phyloP scores from a whole-genome alignment of 345 rosid genomes.

The Rhizophora mangle region DNA sequence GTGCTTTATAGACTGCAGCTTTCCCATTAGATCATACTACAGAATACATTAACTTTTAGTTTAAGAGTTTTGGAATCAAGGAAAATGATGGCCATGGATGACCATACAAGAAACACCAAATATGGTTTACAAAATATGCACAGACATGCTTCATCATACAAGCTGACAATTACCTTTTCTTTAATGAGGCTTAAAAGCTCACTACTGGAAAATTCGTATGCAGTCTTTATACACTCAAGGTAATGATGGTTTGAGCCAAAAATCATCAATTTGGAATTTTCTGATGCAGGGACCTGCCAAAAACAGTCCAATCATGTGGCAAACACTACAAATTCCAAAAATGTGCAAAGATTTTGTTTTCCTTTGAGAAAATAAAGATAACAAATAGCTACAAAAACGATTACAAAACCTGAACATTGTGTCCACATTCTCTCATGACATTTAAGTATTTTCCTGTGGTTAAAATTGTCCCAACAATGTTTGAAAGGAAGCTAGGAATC shows the following conservation, averaged over 20 bases:
- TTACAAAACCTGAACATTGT: conserved; percentile 73
- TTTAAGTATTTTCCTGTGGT: conserved; percentile 94
- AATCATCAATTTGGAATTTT: conserved; percentile 71
- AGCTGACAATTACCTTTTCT: conserved; percentile 56
- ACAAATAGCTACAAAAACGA: background rate
- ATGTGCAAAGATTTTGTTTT: conserved; percentile 3
- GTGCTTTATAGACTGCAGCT: conserved; percentile 86
- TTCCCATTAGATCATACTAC: conserved; percentile 88
- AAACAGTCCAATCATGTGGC: conserved; percentile 16
- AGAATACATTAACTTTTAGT: conserved; percentile 16
- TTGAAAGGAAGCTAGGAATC: conserved; percentile 94
- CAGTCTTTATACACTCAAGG: conserved; percentile 88
- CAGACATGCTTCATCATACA: background rate
- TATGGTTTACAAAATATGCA: background rate
- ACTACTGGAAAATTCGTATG: conserved; percentile 82
- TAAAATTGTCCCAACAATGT: conserved; percentile 83
- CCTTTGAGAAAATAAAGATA: conserved; percentile 2
- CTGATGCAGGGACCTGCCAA: conserved; percentile 72
- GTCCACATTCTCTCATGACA: conserved; percentile 99
- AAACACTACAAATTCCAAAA: conserved; percentile 8
- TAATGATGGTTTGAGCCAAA: conserved; percentile 90
- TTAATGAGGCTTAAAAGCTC: conserved; percentile 84
- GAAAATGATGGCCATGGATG: conserved; percentile 7
- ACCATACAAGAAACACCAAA: conserved; percentile 1
- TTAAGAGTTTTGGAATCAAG: conserved; percentile 11